These are phyloP conservation scores for Logfia minima DNA, from an alignment of 129 eudicot genomes.

Conservation along the genomic window DNA sequence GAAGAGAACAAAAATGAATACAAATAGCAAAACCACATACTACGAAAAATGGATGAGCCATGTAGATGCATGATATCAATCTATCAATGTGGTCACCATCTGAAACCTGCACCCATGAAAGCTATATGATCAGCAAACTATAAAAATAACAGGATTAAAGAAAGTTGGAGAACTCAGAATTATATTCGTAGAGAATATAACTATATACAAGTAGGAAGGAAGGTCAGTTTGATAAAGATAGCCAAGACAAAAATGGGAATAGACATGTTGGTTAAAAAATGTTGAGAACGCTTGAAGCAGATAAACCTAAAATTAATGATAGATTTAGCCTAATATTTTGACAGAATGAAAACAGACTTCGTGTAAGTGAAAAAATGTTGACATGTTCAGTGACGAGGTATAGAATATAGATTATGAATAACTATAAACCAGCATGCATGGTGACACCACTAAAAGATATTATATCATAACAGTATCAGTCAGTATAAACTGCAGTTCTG, in stretches of 20 bases:
- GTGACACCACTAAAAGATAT: neutral
- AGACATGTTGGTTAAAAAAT: neutral
- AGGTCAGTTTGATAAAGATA: neutral
- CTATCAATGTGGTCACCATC: constrained; percentile 83
- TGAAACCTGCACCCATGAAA: constrained; percentile 48
- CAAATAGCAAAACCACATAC: constrained; percentile 28
- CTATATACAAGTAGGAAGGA: neutral
- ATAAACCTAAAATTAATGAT: neutral
- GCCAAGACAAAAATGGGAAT: neutral
- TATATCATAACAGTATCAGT: neutral
- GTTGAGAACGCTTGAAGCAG: neutral
- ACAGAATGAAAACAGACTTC: neutral
- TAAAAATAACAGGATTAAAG: neutral
- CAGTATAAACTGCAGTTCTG: neutral
- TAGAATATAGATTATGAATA: neutral
- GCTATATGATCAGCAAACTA: constrained; percentile 15
- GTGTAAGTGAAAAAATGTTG: neutral
- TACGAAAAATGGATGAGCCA: constrained; percentile 80
- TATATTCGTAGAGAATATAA: neutral
- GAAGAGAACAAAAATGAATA: neutral
- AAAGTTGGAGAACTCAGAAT: neutral
- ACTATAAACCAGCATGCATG: neutral
- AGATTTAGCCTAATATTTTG: neutral
- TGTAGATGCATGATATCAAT: constrained; percentile 69
- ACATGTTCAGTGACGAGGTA: neutral